Evolutionary conservation across 169 alveolate genomes (phyloP), one percentile per base, ranked within the genome.

Genomic region (Cryptosporidium ryanae): DNA sequence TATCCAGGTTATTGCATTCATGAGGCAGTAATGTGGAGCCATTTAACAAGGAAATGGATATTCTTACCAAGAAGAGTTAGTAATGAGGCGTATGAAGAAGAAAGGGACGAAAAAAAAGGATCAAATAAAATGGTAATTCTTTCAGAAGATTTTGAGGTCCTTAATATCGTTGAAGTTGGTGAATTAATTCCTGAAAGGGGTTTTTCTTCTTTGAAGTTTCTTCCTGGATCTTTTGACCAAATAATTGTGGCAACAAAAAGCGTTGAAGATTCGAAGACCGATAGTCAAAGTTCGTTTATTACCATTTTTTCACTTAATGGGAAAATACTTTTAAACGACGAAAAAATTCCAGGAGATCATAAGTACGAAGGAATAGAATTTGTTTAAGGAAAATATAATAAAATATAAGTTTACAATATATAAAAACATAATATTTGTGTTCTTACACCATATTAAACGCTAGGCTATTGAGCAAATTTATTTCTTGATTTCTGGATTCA

Each of bases 11-110:
- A 90, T 54, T 34, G 76, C 27, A 90, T 90, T 29, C 93, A 90
- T 31, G 93, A 90, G 54, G 93, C 93, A 13, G 90, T 90, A 44
- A 23, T 38, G 66, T 90, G 92, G 92, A 90, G 93, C 63, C 84
- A 68, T 50, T 65, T 43, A 4, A 43, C 66, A 76, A 17, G 70
- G 57, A 89, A 82, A 8, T 89, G 92, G 92, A 64, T 82, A 57
- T 59, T 89, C 27, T 82, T 89, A 21, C 92, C 92, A 57, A 54
- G 92, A 46, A 84, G 92, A 48, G 82, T 89, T 27, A 82, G 91
- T 29, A 25, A 31, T 34, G 91, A 89, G 27, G 82, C 57, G 10
- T 89, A 89, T 66, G 91, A 89, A 55, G 92, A 89, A 23, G 70
- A 44, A 13, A 27, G n/a, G 27, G 92, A 89, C 38, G 92, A 89